Evolutionary conservation across 768 basidiomycete species (phyloP).

Genomic region (Xerocomellus dryophilus): DNA sequence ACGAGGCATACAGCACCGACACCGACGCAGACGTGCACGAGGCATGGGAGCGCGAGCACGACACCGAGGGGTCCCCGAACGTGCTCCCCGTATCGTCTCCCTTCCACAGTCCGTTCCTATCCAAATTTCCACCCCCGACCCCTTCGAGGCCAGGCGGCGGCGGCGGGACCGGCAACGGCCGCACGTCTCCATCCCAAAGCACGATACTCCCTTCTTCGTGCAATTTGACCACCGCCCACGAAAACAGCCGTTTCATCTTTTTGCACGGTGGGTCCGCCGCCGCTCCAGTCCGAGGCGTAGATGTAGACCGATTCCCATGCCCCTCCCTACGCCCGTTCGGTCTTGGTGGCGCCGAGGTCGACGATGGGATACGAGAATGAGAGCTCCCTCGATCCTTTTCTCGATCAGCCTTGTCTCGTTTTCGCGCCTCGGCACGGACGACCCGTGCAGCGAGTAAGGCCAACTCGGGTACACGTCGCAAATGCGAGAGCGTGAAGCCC

Average conservation of each 20-base stretch:
- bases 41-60: conserved; percentile 19
- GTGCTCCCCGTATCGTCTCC: conserved; percentile 19
- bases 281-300: neutral
- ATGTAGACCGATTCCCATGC: neutral
- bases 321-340: neutral
- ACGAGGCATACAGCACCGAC: conserved; percentile 26
- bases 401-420: conserved; percentile 48
- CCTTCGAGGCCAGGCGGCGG: conserved; percentile 3
- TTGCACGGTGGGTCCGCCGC: conserved; percentile 25
- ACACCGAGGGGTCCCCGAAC: conserved; percentile 25
- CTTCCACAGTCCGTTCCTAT: conserved; percentile 48
- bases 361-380: neutral
- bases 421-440: conserved; percentile 56
- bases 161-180: conserved; percentile 31
- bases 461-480: conserved; percentile 75
- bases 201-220: conserved; percentile 72
- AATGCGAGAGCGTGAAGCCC: conserved; percentile 71
- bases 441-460: conserved; percentile 61
- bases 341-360: neutral
- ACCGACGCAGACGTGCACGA: neutral
- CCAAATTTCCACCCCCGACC: neutral
- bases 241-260: conserved; percentile 69
- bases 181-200: conserved; percentile 64
- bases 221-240: conserved; percentile 59
- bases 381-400: conserved; percentile 29